Evolutionary conservation across 805 yeast genomes (phyloP).

Genomic region (Pichia exigua): DNA sequence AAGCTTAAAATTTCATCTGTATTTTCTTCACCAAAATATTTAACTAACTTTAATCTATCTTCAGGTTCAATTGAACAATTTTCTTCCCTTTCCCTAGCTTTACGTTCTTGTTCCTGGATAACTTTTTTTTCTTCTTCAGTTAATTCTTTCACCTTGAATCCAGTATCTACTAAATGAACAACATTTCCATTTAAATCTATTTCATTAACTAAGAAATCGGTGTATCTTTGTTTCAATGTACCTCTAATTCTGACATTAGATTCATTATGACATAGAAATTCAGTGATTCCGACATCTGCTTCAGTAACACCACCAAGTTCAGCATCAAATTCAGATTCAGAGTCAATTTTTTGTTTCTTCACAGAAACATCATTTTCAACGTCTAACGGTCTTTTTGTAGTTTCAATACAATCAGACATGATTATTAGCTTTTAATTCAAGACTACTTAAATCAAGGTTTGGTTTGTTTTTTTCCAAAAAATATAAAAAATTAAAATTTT

Average conservation of each 20-base stretch:
- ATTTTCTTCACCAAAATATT: slow-evolving; percentile 53
- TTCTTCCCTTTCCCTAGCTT: slow-evolving; percentile 31
- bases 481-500: not conserved
- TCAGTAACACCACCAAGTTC: slow-evolving; percentile 48
- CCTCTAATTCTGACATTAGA: slow-evolving; percentile 64
- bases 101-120: slow-evolving; percentile 34
- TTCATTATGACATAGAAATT: slow-evolving; percentile 30
- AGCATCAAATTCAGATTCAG: not conserved
- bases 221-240: slow-evolving; percentile 75
- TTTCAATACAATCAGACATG: not conserved
- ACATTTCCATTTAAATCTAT: slow-evolving; percentile 62
- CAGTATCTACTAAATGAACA: slow-evolving; percentile 68
- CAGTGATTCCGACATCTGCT: slow-evolving; percentile 80
- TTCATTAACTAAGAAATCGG: slow-evolving; percentile 92
- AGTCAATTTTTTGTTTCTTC: slow-evolving; percentile 5
- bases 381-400: slow-evolving; percentile 3
- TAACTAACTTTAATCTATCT: slow-evolving; percentile 39
- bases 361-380: not conserved
- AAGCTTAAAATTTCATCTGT: slow-evolving; percentile 46
- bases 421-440: not conserved
- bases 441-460: too few relatives aligned
- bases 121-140: slow-evolving; percentile 29
- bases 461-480: too few relatives aligned
- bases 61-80: slow-evolving; percentile 37
- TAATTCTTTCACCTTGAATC: slow-evolving; percentile 45